Conservation (phyloP, 345 rosid genomes). For the Mallotus nudiflorus region DNA sequence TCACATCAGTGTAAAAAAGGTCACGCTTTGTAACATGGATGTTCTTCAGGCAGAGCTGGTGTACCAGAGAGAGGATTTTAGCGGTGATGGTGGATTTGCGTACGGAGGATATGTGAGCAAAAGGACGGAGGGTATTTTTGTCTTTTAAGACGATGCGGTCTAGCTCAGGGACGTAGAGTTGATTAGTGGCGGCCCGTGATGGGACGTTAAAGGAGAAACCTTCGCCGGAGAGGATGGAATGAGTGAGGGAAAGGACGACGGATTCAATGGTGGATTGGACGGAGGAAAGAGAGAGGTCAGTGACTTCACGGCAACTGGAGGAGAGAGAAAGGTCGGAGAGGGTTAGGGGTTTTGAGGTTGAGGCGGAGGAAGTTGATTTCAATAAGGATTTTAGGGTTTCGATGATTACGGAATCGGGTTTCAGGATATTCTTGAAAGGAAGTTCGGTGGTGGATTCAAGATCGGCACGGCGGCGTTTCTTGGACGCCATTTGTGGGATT, state of each 20-base stretch:
- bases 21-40: slow-evolving; percentile 98
- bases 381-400: slow-evolving; percentile 46
- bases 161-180: slow-evolving; percentile 97
- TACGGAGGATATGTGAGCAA: slow-evolving; percentile 73
- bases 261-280: slow-evolving; percentile 81
- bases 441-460: slow-evolving; percentile 40
- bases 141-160: slow-evolving; percentile 96
- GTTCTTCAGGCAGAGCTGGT: slow-evolving; percentile 76
- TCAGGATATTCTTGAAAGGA: slow-evolving; percentile 69
- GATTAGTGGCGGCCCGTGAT: slow-evolving; percentile 91
- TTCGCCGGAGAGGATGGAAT: slow-evolving; percentile 76
- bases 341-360: slow-evolving; percentile 63
- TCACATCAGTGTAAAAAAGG: slow-evolving; percentile 95
- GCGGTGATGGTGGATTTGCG: slow-evolving; percentile 89
- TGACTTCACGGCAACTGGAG: slow-evolving; percentile 72
- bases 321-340: slow-evolving; percentile 83
- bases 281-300: slow-evolving; percentile 80
- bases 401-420: slow-evolving; percentile 60
- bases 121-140: slow-evolving; percentile 90
- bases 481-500: slow-evolving; percentile 24
- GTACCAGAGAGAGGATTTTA: slow-evolving; percentile 80
- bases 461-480: slow-evolving; percentile 72
- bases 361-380: slow-evolving; percentile 33
- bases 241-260: slow-evolving; percentile 62
- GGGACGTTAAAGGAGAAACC: slow-evolving; percentile 93